These are phyloP conservation scores for Coccomyxa subellipsoidea DNA, from an alignment of 163 green algal genomes.

Conservation along the genomic window DNA sequence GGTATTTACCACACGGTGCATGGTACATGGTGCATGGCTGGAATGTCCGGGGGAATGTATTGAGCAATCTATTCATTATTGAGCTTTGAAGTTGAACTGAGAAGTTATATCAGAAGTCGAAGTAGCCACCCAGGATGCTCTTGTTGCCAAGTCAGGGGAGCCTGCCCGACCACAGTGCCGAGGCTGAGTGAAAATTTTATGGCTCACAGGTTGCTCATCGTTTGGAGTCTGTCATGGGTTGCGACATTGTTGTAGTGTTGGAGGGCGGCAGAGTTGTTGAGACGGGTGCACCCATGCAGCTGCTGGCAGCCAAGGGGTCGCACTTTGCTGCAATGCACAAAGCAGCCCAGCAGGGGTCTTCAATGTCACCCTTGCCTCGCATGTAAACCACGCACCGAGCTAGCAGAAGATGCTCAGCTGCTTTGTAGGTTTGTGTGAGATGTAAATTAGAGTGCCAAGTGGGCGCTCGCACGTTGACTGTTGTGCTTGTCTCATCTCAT, in stretches of 20 bases:
- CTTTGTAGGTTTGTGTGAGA: no score
- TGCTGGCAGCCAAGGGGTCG: conserved; percentile 10
- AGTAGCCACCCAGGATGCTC: no score
- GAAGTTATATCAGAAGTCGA: no score
- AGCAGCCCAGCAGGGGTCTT: not conserved
- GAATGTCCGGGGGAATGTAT: no score
- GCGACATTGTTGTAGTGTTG: conserved; percentile 63
- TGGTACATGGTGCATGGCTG: no score
- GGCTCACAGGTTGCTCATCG: conserved; percentile 71
- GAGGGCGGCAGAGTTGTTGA: conserved; percentile 59
- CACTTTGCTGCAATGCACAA: conserved; percentile 1
- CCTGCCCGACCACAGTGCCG: conserved; percentile 25
- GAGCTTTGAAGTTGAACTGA: no score
- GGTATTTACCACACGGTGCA: no score
- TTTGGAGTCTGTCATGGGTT: conserved; percentile 47
- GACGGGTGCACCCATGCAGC: conserved; percentile 28
- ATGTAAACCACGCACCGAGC: no score
- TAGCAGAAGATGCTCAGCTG: no score
- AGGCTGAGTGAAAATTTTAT: not conserved
- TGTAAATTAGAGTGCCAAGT: not conserved
- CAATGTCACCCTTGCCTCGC: no score
- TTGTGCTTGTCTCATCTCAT: not conserved
- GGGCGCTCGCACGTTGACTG: not conserved
- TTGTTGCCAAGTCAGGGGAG: no score
- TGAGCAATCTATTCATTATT: no score